These are phyloP conservation scores for Oxytropis ochrocephala DNA, from an alignment of 306 rosid species.

Conservation along the genomic window DNA sequence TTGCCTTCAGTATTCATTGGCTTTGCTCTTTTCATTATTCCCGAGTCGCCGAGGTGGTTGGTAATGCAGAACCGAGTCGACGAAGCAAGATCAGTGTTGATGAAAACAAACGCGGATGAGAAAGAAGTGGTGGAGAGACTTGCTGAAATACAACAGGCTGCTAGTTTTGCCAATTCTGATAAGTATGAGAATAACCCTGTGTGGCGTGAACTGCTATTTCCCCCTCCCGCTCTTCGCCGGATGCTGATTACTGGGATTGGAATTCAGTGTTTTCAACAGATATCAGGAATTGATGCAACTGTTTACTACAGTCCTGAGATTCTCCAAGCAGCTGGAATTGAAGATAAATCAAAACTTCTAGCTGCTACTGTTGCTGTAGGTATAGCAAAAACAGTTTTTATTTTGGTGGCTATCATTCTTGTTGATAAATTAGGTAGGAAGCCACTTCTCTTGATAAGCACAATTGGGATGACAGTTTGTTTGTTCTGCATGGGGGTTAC, in stretches of 20 bases:
- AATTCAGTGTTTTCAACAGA: constrained; percentile 92
- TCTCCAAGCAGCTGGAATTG: constrained; percentile 63
- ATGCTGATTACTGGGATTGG: constrained; percentile 89
- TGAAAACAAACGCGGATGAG: constrained; percentile 68
- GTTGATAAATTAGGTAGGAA: constrained; percentile 77
- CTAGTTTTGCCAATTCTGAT: constrained; percentile 44
- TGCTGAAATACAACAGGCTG: constrained; percentile 72
- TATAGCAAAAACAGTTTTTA: constrained; percentile 65
- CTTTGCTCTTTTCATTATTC: constrained; percentile 79
- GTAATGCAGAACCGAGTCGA: constrained; percentile 70
- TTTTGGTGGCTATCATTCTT: constrained; percentile 67
- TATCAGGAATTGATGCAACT: constrained; percentile 91
- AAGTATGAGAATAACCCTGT: constrained; percentile 53
- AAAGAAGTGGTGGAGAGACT: constrained; percentile 85
- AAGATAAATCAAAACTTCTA: constrained; percentile 53
- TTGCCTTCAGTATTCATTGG: constrained; percentile 82
- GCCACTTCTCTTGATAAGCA: constrained; percentile 79
- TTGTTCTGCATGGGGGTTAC: constrained; percentile 54
- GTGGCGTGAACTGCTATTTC: constrained; percentile 62
- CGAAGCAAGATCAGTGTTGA: constrained; percentile 73
- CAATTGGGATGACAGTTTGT: constrained; percentile 90
- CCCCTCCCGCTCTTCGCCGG: constrained; percentile 64
- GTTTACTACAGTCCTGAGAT: constrained; percentile 94
- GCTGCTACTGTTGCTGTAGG: constrained; percentile 94
- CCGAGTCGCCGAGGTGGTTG: constrained; percentile 94